These are phyloP conservation scores for Yarrowia hollandica DNA, from an alignment of 805 yeast species.

Conservation along the genomic window DNA sequence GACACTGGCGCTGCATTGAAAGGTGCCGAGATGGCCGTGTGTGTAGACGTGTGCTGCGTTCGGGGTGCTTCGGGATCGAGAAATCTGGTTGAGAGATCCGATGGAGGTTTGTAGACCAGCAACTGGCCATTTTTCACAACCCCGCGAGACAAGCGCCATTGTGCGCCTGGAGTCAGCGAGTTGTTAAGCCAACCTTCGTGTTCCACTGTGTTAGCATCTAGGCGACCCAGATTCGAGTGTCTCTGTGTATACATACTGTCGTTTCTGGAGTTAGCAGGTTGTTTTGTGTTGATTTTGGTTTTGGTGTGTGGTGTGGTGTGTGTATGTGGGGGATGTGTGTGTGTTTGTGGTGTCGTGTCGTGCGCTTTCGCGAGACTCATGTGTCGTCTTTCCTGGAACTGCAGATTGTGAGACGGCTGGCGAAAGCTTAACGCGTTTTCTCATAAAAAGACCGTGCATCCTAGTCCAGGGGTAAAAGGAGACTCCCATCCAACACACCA, in stretches of 20 bases:
- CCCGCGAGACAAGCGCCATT: constrained; percentile 56
- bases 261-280: constrained; percentile 27
- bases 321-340: neutral
- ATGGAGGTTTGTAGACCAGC: constrained; percentile 59
- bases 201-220: constrained; percentile 28
- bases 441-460: constrained; percentile 20
- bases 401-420: constrained; percentile 28
- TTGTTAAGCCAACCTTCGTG: constrained; percentile 29
- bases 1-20: constrained; percentile 25
- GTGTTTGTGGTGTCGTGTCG: neutral
- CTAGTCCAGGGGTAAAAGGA: constrained; percentile 24
- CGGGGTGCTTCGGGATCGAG: constrained; percentile 14
- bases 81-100: constrained; percentile 42
- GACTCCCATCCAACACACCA: neutral
- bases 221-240: too few species aligned
- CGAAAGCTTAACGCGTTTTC: constrained; percentile 28
- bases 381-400: constrained; percentile 8
- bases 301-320: neutral
- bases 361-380: constrained; percentile 25
- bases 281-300: neutral
- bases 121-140: constrained; percentile 70
- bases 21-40: constrained; percentile 19
- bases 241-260: constrained; percentile 8
- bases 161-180: constrained; percentile 22
- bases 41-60: constrained; percentile 5